Conservation (phyloP, 495 filamentous ascomycete genomes). For the Neurospora terricola region DNA sequence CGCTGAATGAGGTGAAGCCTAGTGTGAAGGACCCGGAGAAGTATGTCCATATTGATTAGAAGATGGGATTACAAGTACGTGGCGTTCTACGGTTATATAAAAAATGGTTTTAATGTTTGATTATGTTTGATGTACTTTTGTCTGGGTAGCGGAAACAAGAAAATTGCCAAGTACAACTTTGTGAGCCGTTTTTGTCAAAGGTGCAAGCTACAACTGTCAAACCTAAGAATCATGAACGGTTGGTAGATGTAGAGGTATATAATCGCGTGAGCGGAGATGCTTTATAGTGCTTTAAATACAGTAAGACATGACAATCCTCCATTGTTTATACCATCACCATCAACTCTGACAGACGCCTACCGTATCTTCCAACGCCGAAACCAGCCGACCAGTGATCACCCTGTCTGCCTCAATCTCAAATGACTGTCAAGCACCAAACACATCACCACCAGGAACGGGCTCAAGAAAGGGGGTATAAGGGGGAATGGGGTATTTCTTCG, state of each 20-base stretch:
- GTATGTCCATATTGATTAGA: slow-evolving; percentile 6
- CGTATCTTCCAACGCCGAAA: background rate
- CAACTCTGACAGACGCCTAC: background rate
- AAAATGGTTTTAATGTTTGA: background rate
- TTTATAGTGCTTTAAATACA: background rate
- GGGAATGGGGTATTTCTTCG: background rate
- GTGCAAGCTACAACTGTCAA: background rate
- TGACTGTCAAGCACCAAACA: background rate
- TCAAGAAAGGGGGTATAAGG: background rate
- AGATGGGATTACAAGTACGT: background rate
- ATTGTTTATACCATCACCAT: background rate
- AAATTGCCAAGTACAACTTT: background rate
- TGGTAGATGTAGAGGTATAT: background rate
- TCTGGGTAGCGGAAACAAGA: background rate
- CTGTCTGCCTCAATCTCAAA: background rate
- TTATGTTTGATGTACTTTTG: background rate
- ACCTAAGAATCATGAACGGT: background rate
- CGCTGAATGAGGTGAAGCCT: slow-evolving; percentile 59
- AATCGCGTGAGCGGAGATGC: background rate
- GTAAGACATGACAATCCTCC: background rate
- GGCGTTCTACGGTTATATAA: background rate
- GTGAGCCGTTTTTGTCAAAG: background rate
- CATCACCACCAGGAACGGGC: background rate
- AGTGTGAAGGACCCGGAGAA: slow-evolving; percentile 58
- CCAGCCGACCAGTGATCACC: background rate